These are phyloP conservation scores for Xerocomus cyaneibrunnescens DNA, from an alignment of 1,284 basidiomycete species.

Conservation along the genomic window DNA sequence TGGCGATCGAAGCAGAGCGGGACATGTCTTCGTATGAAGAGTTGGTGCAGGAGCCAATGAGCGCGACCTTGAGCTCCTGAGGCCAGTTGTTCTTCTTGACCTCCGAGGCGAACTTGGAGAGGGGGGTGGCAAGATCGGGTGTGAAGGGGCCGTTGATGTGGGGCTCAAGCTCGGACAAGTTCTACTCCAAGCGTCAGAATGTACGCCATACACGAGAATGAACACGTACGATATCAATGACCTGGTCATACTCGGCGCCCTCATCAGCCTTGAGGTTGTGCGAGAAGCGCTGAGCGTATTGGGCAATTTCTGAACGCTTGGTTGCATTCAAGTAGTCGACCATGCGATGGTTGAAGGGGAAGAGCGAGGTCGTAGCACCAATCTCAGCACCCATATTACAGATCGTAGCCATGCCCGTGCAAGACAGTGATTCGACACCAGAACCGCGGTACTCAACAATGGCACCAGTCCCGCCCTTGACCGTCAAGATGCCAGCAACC, in stretches of 20 bases:
- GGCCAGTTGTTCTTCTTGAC: constrained; percentile 98
- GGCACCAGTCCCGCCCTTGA: constrained; percentile 97
- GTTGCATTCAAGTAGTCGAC: constrained; percentile 92
- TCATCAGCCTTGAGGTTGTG: constrained; percentile 93
- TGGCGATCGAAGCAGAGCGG: constrained; percentile 92
- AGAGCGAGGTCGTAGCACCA: constrained; percentile 96
- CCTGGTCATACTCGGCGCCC: constrained; percentile 91
- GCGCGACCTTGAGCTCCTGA: constrained; percentile 92
- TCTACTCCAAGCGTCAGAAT: constrained; percentile 42
- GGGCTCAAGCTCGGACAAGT: constrained; percentile 95
- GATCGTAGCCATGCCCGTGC: constrained; percentile 99
- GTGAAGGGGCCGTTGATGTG: constrained; percentile 99
- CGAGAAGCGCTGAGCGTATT: constrained; percentile 87
- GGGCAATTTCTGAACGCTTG: constrained; percentile 84
- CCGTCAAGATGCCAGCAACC: constrained; percentile 95
- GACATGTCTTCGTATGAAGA: constrained; percentile 99
- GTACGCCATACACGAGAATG: background rate
- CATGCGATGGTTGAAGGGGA: constrained; percentile 99
- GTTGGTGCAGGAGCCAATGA: constrained; percentile 99
- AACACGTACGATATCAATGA: constrained; percentile 81
- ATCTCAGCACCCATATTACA: constrained; percentile 99
- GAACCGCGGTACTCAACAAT: constrained; percentile 95
- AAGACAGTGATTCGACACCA: constrained; percentile 95
- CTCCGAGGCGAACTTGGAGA: constrained; percentile 92
- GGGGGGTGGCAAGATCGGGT: constrained; percentile 92